phyloP scores from a whole-genome alignment of 2,329 filamentous ascomycete genomes.

The Epicoccum nigrum region DNA sequence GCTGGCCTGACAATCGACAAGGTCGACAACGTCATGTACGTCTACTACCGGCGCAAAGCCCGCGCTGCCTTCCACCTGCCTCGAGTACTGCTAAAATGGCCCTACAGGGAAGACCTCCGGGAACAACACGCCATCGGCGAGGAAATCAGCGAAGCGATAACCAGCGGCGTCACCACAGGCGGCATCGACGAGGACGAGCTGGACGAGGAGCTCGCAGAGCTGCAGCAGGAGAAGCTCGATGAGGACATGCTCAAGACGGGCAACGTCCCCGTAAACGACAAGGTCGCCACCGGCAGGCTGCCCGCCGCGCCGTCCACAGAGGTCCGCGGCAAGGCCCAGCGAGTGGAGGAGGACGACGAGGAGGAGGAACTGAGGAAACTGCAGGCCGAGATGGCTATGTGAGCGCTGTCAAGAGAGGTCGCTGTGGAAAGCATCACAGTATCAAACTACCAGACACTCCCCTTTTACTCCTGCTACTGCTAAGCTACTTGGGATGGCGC shows the following conservation, averaged over 20 bases:
- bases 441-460: no score
- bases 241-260: constrained; percentile 92
- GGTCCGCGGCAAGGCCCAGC: constrained; percentile 32
- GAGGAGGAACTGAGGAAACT: constrained; percentile 92
- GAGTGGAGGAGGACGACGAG: constrained; percentile 83
- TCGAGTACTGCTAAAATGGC: constrained; percentile 5
- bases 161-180: constrained; percentile 69
- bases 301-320: constrained; percentile 77
- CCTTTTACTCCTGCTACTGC: not conserved
- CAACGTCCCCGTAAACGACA: constrained; percentile 78
- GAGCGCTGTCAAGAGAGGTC: not conserved
- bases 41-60: constrained; percentile 28
- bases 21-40: constrained; percentile 93
- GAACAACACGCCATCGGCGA: constrained; percentile 93
- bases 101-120: constrained; percentile 78
- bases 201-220: constrained; percentile 79
- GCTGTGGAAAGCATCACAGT: not conserved
- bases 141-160: constrained; percentile 88
- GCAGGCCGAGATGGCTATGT: constrained; percentile 98
- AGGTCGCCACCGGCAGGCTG: constrained; percentile 68
- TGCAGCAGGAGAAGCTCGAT: constrained; percentile 93
- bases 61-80: not conserved
- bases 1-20: constrained; percentile 89
- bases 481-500: no score
- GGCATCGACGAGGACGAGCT: constrained; percentile 84